Evolutionary conservation across 1,139 yeast species (phyloP), one percentile per base, ranked within the genome.

Genomic region (Casaregolazyma lundiana): DNA sequence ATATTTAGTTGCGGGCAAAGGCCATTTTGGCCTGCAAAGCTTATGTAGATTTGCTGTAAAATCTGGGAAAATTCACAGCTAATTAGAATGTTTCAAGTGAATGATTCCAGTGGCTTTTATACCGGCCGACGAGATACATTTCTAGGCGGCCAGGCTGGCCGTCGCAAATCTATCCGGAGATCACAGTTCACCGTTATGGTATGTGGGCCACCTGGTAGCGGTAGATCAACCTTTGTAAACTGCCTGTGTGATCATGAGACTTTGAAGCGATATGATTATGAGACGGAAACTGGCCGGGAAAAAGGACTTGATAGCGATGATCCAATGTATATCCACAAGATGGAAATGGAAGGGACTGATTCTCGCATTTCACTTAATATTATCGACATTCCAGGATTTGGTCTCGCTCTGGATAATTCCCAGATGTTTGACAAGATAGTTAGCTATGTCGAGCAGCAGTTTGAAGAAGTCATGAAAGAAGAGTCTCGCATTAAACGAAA

Each of bases 401-500:
- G 95, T 52, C 85, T 81, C 58, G 76, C 74, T 53, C 71, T 84
- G 58, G 80, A 79, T 60, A 82, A 80, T 67, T 70, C 77, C 26
- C 81, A 80, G 54, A 75, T 87, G 58, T 85, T 84, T 61, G 75
- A 73, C 36, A 85, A 84, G 56, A 81, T 89, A 52, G 80, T 81
- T 47, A 78, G 78, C 53, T 88, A 80, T 64, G 71, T 89, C 55
- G 89, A 84, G 60, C 88, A 83, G 62, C 96, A 89, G 65, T 88
- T 84, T 64, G 97, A 90, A 67, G 89, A 87, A 60, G 90, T 89
- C 41, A 72, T 90, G 58, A 83, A 92, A 13, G 97, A 90, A 65
- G 97, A 90, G 64, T 84, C 95, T 22, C 76, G 95, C 57, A 86
- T 90, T 56, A 81, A 88, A 67, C 80, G 97, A 69, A 83, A 83